These are phyloP conservation scores for Jackrogersella multiformis DNA, from an alignment of 495 filamentous ascomycete genomes.

Conservation along the genomic window DNA sequence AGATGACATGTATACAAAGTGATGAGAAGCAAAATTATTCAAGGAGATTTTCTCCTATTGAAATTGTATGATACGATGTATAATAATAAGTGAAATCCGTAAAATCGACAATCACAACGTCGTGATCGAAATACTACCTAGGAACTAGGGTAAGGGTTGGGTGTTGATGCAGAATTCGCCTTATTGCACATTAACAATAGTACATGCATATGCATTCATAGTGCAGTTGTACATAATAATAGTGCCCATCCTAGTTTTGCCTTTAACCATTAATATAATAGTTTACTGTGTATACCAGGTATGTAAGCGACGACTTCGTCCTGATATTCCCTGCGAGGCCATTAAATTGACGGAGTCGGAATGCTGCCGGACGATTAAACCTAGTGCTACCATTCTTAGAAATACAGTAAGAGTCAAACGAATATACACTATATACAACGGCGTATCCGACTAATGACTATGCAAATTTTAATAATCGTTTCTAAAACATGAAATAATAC, in stretches of 20 bases:
- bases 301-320: background rate
- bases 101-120: too few species aligned
- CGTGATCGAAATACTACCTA: too few species aligned
- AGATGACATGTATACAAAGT: constrained; percentile 19
- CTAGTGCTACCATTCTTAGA: constrained; percentile 6
- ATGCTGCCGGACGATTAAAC: constrained; percentile 18
- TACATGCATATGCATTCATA: background rate
- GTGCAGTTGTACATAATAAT: background rate
- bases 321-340: constrained; percentile 17
- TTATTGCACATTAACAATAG: constrained; percentile 23
- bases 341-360: constrained; percentile 20
- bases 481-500: constrained; percentile 1
- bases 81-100: too few species aligned
- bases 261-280: constrained; percentile 1
- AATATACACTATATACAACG: constrained; percentile 27
- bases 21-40: background rate
- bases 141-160: constrained; percentile 17
- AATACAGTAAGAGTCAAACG: constrained; percentile 22
- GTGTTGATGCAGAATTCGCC: constrained; percentile 27
- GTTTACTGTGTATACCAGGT: background rate
- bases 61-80: background rate
- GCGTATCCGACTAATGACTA: constrained; percentile 27
- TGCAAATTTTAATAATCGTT: constrained; percentile 15
- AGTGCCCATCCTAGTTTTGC: background rate
- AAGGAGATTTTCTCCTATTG: constrained; percentile 16